Percentiles rank a stretch among this genome's conserved stretches.
These are phyloP conservation scores for Eutrema japonicum DNA, from an alignment of 345 rosid species.

Conservation along the genomic window DNA sequence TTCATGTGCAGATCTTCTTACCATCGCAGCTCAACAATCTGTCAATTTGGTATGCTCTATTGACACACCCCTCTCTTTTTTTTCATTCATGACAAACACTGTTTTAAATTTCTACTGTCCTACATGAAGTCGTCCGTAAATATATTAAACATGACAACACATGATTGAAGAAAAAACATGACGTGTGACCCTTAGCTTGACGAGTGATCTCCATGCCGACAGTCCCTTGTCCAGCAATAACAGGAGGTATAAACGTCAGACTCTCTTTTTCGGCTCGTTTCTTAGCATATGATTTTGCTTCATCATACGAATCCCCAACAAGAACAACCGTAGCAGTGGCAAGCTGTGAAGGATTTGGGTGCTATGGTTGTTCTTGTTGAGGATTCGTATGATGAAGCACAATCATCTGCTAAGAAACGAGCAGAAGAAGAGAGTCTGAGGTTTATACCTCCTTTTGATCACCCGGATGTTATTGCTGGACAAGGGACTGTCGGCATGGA, in stretches of 20 bases:
- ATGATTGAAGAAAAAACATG: background rate
- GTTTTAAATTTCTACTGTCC: background rate
- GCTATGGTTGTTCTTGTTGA: no score
- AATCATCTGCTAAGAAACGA: no score
- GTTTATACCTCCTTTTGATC: no score
- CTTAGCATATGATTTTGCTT: constrained; percentile 87
- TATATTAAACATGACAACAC: background rate
- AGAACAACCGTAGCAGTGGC: constrained; percentile 69
- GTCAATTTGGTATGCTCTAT: constrained; percentile 47
- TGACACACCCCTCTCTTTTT: background rate
- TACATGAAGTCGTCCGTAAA: background rate
- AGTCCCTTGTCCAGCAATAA: constrained; percentile 95
- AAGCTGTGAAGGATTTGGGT: no score
- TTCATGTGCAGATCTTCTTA: constrained; percentile 63
- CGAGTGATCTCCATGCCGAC: constrained; percentile 94
- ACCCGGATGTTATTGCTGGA: no score
- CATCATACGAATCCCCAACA: constrained; percentile 90
- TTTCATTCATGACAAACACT: background rate
- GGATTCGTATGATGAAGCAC: no score
- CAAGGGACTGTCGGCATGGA: no score
- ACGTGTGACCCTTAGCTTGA: constrained; percentile 56
- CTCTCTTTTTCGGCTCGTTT: constrained; percentile 66
- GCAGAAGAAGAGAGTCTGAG: no score
- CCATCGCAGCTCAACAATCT: constrained; percentile 65
- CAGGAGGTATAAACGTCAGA: constrained; percentile 83